These are phyloP conservation scores for Neopestalotiopsis clavispora DNA, from an alignment of 2,329 filamentous ascomycete genomes.

Conservation along the genomic window DNA sequence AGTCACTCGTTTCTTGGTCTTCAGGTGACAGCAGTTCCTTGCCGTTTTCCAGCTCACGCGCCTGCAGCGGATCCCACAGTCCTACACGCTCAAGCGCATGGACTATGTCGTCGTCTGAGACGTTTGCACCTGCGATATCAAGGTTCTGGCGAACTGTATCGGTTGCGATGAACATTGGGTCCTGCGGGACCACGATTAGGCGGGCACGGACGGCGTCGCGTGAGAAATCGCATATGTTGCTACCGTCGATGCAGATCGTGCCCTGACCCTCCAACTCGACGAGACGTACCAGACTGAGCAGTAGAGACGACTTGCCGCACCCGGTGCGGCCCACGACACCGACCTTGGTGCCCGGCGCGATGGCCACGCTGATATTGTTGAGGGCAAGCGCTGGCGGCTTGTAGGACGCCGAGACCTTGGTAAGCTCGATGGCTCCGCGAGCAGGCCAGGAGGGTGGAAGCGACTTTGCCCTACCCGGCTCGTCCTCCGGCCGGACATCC, in stretches of 20 bases:
- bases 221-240: conserved; percentile 45
- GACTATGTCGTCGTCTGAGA: conserved; percentile 1
- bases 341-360: conserved; percentile 48
- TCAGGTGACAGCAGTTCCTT: neutral
- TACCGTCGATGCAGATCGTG: conserved; percentile 44
- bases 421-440: neutral
- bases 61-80: conserved; percentile 28
- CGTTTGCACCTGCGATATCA: neutral
- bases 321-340: conserved; percentile 55
- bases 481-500: neutral
- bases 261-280: conserved; percentile 43
- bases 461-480: neutral
- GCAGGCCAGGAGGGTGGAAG: neutral
- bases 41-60: neutral
- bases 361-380: conserved; percentile 47
- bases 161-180: conserved; percentile 30
- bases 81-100: conserved; percentile 28
- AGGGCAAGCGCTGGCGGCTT: conserved; percentile 36
- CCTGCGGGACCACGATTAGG: conserved; percentile 48
- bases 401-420: neutral
- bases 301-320: conserved; percentile 54
- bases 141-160: conserved; percentile 10
- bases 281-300: conserved; percentile 48
- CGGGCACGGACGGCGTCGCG: conserved; percentile 45
- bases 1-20: neutral